Percentiles rank a stretch among this genome's conserved stretches.
These are phyloP conservation scores for Diaporthe australafricana DNA, from an alignment of 2,329 filamentous ascomycete genomes.

Conservation along the genomic window DNA sequence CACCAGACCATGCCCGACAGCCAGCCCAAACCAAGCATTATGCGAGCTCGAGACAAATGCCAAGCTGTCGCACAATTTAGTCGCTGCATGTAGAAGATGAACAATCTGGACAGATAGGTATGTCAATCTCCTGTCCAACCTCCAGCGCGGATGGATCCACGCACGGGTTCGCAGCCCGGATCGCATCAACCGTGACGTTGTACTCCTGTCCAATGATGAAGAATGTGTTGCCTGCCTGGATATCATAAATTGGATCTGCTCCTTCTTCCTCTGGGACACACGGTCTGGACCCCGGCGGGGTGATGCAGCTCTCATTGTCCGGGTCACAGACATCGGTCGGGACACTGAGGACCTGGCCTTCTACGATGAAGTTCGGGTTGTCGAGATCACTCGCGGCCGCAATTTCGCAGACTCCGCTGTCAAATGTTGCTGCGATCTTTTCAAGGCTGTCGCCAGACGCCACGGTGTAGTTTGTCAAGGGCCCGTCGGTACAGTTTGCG, in stretches of 20 bases:
- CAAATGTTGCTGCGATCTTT: constrained; percentile 11
- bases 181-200: constrained; percentile 25
- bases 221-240: constrained; percentile 24
- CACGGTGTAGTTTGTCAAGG: constrained; percentile 6
- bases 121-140: constrained; percentile 2
- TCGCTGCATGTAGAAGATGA: neutral
- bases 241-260: neutral
- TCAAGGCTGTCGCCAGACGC: constrained; percentile 15
- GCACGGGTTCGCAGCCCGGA: constrained; percentile 15
- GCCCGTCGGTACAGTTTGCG: constrained; percentile 5
- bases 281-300: constrained; percentile 11
- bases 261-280: constrained; percentile 15
- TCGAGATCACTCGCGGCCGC: neutral
- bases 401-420: constrained; percentile 29
- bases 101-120: constrained; percentile 29
- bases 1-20: too few relatives aligned
- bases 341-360: constrained; percentile 10
- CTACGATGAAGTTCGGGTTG: constrained; percentile 15
- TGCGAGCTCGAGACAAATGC: neutral
- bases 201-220: constrained; percentile 9
- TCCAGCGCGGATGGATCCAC: constrained; percentile 8
- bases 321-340: constrained; percentile 27
- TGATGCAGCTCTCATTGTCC: constrained; percentile 25
- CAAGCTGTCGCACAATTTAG: neutral
- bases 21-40: too few relatives aligned